Percentiles rank a stretch among this genome's conserved stretches.
These are phyloP conservation scores for Podaxis sp. DNA, from an alignment of 768 basidiomycete species.

Conservation along the genomic window DNA sequence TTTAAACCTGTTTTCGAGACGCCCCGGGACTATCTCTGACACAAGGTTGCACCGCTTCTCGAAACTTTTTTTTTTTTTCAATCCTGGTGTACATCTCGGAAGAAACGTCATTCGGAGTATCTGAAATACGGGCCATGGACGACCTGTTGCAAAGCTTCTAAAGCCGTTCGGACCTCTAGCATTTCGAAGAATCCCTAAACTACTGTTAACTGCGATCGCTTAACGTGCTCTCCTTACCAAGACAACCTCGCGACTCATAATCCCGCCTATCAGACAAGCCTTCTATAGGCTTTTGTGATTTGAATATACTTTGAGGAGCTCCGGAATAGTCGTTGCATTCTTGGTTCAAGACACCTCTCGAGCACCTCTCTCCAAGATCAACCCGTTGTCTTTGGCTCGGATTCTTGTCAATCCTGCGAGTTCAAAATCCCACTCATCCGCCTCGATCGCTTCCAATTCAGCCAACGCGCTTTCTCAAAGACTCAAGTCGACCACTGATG, in stretches of 20 bases:
- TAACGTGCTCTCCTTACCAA: background rate
- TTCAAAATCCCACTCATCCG: too few species aligned
- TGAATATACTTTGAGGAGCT: background rate
- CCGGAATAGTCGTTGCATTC: background rate
- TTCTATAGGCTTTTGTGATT: background rate
- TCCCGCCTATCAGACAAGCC: background rate
- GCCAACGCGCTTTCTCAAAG: too few species aligned
- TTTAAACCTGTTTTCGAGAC: background rate
- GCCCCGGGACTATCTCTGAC: background rate
- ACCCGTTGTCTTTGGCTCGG: background rate
- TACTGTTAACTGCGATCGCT: background rate
- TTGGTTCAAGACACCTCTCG: background rate
- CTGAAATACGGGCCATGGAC: too few species aligned
- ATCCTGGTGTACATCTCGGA: background rate
- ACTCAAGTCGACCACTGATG: too few species aligned
- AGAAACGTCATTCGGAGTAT: too few species aligned
- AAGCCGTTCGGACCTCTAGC: background rate
- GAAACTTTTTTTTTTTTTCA: too few species aligned
- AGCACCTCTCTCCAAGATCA: background rate
- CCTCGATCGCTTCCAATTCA: too few species aligned
- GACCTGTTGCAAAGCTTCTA: too few species aligned
- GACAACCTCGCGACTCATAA: background rate
- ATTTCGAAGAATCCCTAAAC: background rate
- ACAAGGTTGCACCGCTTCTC: background rate
- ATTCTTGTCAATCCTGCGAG: background rate